Evolutionary conservation across 2,329 filamentous ascomycete species (phyloP), one percentile per base, ranked within the genome.

Genomic region (Pseudogymnoascus sp.): DNA sequence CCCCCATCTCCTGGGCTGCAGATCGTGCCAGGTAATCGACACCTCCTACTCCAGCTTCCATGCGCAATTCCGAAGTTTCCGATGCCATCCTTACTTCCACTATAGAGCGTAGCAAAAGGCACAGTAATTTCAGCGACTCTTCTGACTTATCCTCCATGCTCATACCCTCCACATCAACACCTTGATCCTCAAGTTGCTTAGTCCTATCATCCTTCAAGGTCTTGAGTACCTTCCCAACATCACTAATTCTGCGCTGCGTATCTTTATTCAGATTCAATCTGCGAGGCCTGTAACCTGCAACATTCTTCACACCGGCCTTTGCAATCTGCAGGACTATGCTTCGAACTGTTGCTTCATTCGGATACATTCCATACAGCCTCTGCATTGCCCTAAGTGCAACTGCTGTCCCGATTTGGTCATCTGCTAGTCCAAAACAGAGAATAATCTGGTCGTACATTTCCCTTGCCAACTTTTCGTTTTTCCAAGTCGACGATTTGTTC

Each of bases 361-460:
- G 81, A 61, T 75, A 76, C 61, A 77, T 74, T 34, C 75, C 73
- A 64, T 83, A 83, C 4, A 70, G 68, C 16, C 75, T 67, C 60
- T 75, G 75, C 70, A 84, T 70, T 1, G 77, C 77, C 62, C 78
- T 75, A 11, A 84, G 71, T 1, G 80, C 80, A 34, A 83, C 77
- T 21, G 83, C 73, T 3, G 78, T 80, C 34, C 80, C 82, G 2
- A 76, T 67, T 13, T 80, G 73, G 67, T 84, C 82, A 60, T 79
- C 75, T 1, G 75, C 76, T 6, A 81, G 72, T 65, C 79, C 81
- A 70, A 84, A 82, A 68, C 77, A 79, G 34, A 79, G 75, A 28
- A 83, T 76, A 57, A 84, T 80, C 64, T 79, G 76, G 66, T 83
- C 77, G 65, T 84, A 83, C 2, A 84, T 68, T 4, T 80, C 79